phyloP scores from a whole-genome alignment of 2,329 filamentous ascomycete species.

The Clonostachys chloroleuca region DNA sequence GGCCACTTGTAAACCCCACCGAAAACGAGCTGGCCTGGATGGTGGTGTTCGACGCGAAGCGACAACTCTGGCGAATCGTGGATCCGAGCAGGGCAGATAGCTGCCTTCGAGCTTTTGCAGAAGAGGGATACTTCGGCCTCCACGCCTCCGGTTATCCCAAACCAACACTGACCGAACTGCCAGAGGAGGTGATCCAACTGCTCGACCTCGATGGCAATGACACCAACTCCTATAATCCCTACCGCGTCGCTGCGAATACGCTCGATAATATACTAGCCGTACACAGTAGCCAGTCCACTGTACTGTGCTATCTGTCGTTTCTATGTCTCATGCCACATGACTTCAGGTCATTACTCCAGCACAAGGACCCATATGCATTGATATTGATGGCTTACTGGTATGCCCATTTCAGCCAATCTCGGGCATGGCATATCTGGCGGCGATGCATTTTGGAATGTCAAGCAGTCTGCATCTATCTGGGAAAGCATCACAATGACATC shows the following conservation, averaged over 20 bases:
- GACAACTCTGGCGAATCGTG: not conserved
- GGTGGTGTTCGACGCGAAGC: not conserved
- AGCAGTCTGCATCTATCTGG: not conserved
- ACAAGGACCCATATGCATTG: not conserved
- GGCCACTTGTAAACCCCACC: not conserved
- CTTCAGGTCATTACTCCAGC: not conserved
- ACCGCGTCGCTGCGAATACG: not conserved
- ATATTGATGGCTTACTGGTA: not conserved
- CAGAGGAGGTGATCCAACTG: not conserved
- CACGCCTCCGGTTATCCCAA: too few relatives aligned
- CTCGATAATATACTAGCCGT: not conserved
- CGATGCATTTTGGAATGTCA: not conserved
- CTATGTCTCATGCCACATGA: not conserved
- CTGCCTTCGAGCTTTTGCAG: not conserved
- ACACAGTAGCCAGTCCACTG: not conserved
- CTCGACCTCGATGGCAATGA: not conserved
- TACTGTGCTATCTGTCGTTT: not conserved
- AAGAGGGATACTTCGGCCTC: not conserved
- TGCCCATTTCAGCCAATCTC: not conserved
- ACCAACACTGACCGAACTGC: not conserved
- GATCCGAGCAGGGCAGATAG: not conserved
- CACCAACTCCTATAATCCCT: not conserved
- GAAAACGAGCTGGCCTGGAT: not conserved
- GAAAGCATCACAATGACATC: not conserved
- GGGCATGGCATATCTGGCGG: not conserved